phyloP scores from a whole-genome alignment of 2,329 filamentous ascomycete genomes.

The Zymoseptoria crescenta region DNA sequence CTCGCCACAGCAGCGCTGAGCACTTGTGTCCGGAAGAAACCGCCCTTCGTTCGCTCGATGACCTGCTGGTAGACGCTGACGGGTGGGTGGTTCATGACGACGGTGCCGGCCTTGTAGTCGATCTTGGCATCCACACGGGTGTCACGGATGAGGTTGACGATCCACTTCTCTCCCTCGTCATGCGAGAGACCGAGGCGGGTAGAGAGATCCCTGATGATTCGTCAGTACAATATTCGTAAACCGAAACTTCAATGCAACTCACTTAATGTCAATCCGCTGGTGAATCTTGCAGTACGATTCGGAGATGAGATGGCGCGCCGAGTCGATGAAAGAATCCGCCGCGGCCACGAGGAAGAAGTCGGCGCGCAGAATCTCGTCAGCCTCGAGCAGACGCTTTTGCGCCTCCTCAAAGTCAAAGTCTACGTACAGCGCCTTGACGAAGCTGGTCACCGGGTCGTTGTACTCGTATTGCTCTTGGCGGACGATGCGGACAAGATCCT shows the following conservation, averaged over 20 bases:
- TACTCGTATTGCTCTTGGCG: conserved; percentile 98
- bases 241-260: conserved; percentile 31
- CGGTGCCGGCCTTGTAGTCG: conserved; percentile 96
- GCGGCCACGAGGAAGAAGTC: conserved; percentile 92
- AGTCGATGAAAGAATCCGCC: conserved; percentile 84
- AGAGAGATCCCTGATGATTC: conserved; percentile 62
- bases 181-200: conserved; percentile 82
- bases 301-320: conserved; percentile 90
- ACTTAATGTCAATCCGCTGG: conserved; percentile 94
- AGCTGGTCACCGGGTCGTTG: conserved; percentile 88
- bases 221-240: no score
- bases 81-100: conserved; percentile 98
- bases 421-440: conserved; percentile 91
- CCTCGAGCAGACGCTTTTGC: conserved; percentile 74
- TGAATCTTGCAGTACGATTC: conserved; percentile 99
- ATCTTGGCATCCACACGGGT: conserved; percentile 98
- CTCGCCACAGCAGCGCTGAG: conserved; percentile 55
- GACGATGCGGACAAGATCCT: conserved; percentile 91
- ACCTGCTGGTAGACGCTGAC: conserved; percentile 99
- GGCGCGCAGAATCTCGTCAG: conserved; percentile 81
- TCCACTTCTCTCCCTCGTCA: conserved; percentile 99
- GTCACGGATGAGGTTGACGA: conserved; percentile 97
- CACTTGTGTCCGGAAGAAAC: conserved; percentile 97
- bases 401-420: conserved; percentile 97
- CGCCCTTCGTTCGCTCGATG: conserved; percentile 97